Conservation (phyloP, 331 rosid species). For the Phaseolus coccineus region DNA sequence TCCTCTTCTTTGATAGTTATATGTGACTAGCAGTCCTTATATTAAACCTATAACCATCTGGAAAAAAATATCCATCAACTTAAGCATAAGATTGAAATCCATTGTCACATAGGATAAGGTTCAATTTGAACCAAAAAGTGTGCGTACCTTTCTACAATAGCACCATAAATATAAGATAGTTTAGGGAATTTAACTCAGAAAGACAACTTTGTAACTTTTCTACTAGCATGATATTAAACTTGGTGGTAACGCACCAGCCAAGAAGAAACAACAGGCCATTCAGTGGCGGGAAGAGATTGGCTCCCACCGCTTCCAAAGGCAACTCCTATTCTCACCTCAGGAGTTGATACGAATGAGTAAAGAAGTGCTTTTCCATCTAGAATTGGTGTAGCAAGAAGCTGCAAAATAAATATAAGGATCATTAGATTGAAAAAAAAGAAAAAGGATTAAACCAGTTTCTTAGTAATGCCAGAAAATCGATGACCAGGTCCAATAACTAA, state of each 20-base stretch:
- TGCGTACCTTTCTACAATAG: neutral
- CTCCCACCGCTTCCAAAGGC: slow-evolving; percentile 99
- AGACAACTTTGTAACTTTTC: slow-evolving; percentile 16
- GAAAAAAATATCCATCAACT: slow-evolving; percentile 35
- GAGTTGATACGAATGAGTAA: slow-evolving; percentile 81
- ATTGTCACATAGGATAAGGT: slow-evolving; percentile 3
- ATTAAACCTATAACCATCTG: slow-evolving; percentile 23
- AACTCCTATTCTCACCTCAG: slow-evolving; percentile 92
- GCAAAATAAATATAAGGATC: slow-evolving; percentile 47
- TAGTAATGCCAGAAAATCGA: slow-evolving; percentile 13
- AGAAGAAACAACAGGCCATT: slow-evolving; percentile 90
- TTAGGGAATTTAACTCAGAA: slow-evolving; percentile 18
- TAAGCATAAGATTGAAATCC: slow-evolving; percentile 26
- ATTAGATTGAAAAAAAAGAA: slow-evolving; percentile 28
- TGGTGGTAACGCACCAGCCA: slow-evolving; percentile 78
- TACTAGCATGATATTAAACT: slow-evolving; percentile 19
- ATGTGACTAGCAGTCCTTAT: slow-evolving; percentile 12
- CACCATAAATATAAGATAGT: slow-evolving; percentile 2
- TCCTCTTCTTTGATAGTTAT: slow-evolving; percentile 32
- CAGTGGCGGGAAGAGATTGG: slow-evolving; percentile 96
- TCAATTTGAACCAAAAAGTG: slow-evolving; percentile 34
- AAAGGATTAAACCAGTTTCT: slow-evolving; percentile 16
- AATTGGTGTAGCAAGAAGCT: slow-evolving; percentile 83
- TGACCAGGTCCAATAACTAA: neutral
- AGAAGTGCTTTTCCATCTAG: slow-evolving; percentile 82